phyloP scores from a whole-genome alignment of 352 stramenopile genomes.

The Phytophthora melonis region DNA sequence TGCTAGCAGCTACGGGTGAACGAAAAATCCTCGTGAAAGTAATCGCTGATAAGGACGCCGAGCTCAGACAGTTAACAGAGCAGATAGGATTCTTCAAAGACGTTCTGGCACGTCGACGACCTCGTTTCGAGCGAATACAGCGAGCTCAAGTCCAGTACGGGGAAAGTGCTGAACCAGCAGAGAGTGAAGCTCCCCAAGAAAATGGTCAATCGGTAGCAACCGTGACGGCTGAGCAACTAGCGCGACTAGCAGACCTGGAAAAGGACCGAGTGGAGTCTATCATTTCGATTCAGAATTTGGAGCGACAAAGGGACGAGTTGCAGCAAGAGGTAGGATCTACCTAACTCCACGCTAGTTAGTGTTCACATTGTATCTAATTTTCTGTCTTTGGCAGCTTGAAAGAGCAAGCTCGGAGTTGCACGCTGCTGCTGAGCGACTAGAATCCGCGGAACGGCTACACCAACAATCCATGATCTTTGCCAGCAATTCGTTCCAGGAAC shows the following conservation, averaged over 20 bases:
- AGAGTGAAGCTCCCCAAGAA: background rate
- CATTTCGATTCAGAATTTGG: slow-evolving; percentile 23
- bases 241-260: slow-evolving; percentile 23
- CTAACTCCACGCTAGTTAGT: background rate
- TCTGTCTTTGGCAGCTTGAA: slow-evolving; percentile 18
- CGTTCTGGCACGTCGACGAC: slow-evolving; percentile 47
- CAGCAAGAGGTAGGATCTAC: slow-evolving; percentile 23
- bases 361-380: slow-evolving; percentile 3
- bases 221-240: slow-evolving; percentile 12
- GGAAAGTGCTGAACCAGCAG: slow-evolving; percentile 1
- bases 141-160: background rate
- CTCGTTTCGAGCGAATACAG: slow-evolving; percentile 16
- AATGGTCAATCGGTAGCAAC: background rate
- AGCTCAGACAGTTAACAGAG: slow-evolving; percentile 48
- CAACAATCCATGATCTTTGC: slow-evolving; percentile 9
- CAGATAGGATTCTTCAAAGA: slow-evolving; percentile 77
- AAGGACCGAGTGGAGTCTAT: slow-evolving; percentile 34
- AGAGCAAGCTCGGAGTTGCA: slow-evolving; percentile 12
- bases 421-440: slow-evolving; percentile 6
- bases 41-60: slow-evolving; percentile 42
- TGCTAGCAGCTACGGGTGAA: slow-evolving; percentile 53
- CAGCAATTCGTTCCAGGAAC: slow-evolving; percentile 15
- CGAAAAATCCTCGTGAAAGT: slow-evolving; percentile 40
- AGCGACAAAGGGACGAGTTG: slow-evolving; percentile 19
- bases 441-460: slow-evolving; percentile 20